Evolutionary conservation across 2,329 filamentous ascomycete genomes (phyloP), one percentile per base, ranked within the genome.

Genomic region (Pseudogymnoascus sp.): DNA sequence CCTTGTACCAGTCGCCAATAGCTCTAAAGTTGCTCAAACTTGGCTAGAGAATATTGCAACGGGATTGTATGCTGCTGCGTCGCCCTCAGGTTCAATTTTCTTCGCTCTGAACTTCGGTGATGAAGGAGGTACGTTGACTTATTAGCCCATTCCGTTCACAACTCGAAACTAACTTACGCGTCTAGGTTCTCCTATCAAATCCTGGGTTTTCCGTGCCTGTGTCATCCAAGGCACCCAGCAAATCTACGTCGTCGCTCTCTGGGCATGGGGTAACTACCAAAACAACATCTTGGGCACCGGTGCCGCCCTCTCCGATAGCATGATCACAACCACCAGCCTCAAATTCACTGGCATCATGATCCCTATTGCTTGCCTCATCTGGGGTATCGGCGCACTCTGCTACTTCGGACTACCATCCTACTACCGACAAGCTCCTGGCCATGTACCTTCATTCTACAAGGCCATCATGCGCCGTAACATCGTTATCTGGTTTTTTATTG

Each of bases 31-130:
- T 61, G 71, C 71, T 9, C 76, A 80, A 52, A 79, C 77, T 11
- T 85, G 81, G 79, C 75, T 87, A 18, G 83, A 86, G 67, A 83
- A 87, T 64, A 76, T 85, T 4, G 86, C 83, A 8, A 85, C 84
- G 2, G 85, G 77, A 3, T 69, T 86, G 21, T 89, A 89, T 69
- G 82, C 85, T 1, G 77, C 81, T 5, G 86, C 85, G 5, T 86
- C 86, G 5, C 80, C 84, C 7, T 83, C 82, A 41, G 86, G 86
- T 11, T 83, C 82, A 0, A 77, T 89, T 63, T 87, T 84, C 75
- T 89, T 89, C 68, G 81, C 85, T 1, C 79, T 88, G 59, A 88
- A 88, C 72, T 88, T 88, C 68, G 85, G 85, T 63, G 82, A 83
- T 67, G 84, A 87, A 75, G 83, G 81, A 43, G 84, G 84, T 52